Conservation (phyloP, 2,329 filamentous ascomycete genomes). For the Trichoderma sp. region DNA sequence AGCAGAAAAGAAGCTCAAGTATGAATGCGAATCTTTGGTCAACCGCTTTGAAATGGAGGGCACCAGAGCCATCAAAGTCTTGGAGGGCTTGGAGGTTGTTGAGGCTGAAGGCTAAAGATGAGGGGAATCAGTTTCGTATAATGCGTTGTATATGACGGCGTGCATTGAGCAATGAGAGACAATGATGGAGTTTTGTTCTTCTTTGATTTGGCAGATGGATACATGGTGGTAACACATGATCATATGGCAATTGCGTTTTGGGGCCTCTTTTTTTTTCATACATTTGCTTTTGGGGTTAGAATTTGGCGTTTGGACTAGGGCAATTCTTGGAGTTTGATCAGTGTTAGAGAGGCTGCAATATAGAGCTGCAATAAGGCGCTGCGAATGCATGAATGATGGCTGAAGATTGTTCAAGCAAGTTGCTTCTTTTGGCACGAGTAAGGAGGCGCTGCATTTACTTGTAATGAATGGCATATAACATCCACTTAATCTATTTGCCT, state of each 20-base stretch:
- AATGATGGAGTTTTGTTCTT: constrained; percentile 3
- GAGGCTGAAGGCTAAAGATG: constrained; percentile 39
- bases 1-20: constrained; percentile 76
- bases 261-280: neutral
- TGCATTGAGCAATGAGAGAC: neutral
- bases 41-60: constrained; percentile 82
- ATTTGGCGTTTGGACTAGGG: neutral
- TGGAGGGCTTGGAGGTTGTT: constrained; percentile 70
- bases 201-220: constrained; percentile 9
- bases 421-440: neutral
- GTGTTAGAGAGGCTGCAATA: neutral
- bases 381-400: neutral
- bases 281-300: constrained; percentile 1
- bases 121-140: neutral
- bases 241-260: constrained; percentile 2
- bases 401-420: neutral
- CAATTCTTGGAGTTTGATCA: neutral
- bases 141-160: constrained; percentile 21
- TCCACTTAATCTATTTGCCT: neutral
- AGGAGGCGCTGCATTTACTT: neutral
- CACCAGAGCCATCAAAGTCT: constrained; percentile 69
- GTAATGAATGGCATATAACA: neutral
- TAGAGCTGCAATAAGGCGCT: constrained; percentile 1
- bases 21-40: constrained; percentile 82
- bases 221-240: constrained; percentile 8